Percentiles rank a stretch among this genome's conserved stretches.
These are phyloP conservation scores for Chaetomiaceae sp. DNA, from an alignment of 2,329 filamentous ascomycete species.

Conservation along the genomic window DNA sequence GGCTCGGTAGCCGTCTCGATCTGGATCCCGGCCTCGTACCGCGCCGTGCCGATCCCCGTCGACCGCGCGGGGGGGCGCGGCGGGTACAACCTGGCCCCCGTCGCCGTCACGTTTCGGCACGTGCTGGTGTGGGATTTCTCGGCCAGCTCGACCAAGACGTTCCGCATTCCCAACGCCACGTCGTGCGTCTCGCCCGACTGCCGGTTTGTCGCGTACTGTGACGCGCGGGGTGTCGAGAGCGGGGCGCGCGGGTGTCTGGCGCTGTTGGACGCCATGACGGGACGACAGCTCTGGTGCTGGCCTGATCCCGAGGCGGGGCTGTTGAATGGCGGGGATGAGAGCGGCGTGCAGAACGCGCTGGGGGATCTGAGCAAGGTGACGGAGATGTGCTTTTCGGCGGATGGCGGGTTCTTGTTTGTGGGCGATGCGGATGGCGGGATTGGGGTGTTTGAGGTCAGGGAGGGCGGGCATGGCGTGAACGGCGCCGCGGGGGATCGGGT, in stretches of 20 bases:
- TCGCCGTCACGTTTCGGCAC: slow-evolving; percentile 32
- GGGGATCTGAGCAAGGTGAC: slow-evolving; percentile 35
- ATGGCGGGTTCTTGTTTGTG: slow-evolving; percentile 35
- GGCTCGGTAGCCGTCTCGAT: slow-evolving; percentile 38
- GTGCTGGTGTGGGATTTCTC: slow-evolving; percentile 41
- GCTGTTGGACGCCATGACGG: slow-evolving; percentile 37
- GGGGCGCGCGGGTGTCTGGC: slow-evolving; percentile 34
- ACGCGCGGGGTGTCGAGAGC: slow-evolving; percentile 32
- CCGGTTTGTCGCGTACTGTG: slow-evolving; percentile 39
- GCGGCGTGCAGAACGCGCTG: slow-evolving; percentile 30
- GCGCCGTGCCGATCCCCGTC: slow-evolving; percentile 31
- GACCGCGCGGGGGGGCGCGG: slow-evolving; percentile 16
- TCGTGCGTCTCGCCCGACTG: slow-evolving; percentile 40
- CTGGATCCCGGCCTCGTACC: slow-evolving; percentile 39
- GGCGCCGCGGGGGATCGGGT: not conserved
- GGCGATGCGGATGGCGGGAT: slow-evolving; percentile 35
- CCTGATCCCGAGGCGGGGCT: slow-evolving; percentile 29
- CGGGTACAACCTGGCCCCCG: slow-evolving; percentile 35
- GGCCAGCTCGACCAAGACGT: slow-evolving; percentile 35
- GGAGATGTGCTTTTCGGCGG: slow-evolving; percentile 38
- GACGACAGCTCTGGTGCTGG: slow-evolving; percentile 38
- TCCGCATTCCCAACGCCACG: slow-evolving; percentile 38
- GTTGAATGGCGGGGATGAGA: slow-evolving; percentile 25
- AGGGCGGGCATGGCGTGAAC: slow-evolving; percentile 11
- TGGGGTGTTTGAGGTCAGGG: slow-evolving; percentile 36